Evolutionary conservation across 768 basidiomycete genomes (phyloP), one percentile per base, ranked within the genome.

Genomic region (Mycena epipterygia): DNA sequence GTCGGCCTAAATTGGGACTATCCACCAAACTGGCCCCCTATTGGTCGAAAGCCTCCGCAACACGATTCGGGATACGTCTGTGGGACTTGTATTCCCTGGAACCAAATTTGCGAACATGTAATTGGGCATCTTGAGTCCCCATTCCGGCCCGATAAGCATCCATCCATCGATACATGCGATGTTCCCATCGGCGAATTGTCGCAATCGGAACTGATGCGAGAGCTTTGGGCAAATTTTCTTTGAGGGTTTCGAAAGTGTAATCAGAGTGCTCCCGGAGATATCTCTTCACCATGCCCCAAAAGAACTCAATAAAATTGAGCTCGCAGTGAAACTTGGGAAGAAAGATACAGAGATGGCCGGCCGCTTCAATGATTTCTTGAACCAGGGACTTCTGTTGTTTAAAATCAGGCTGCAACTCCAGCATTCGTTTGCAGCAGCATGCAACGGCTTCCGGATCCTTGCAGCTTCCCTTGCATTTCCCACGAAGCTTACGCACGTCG

Each of bases 401-500:
- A 29, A 80, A 81, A 60, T 81, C 79, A 0, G 67, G 70, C 42
- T 80, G 78, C 7, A 29, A 35, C 29, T 72, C 64, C 0, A 81
- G 76, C 3, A 81, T 68, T 2, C 61, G 74, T 29, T 48, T 56
- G 53, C 53, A 56, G n/a, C 53, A 56, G 21, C 53, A 56, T 6
- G 8, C 53, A 27, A 37, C n/a, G 21, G 30, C 52, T 8, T 30
- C 52, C 11, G 53, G 53, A 37, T 56, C 53, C 19, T 42, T 19
- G 23, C 53, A 56, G 3, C n/a, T 35, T 12, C 21, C 16, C 30
- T 33, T 56, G 53, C 30, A 53, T 21, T 32, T 53, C 29, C 49
- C 49, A 8, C 17, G 19, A 29, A 53, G 17, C n/a, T 53, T 53
- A 11, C 14, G 30, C 5, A 53, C 52, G 19, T 17, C 11, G n/a